Percentiles rank a stretch among this genome's conserved stretches.
These are phyloP conservation scores for Fonsecaea pedrosoi DNA, from an alignment of 2,329 filamentous ascomycete species.

Conservation along the genomic window DNA sequence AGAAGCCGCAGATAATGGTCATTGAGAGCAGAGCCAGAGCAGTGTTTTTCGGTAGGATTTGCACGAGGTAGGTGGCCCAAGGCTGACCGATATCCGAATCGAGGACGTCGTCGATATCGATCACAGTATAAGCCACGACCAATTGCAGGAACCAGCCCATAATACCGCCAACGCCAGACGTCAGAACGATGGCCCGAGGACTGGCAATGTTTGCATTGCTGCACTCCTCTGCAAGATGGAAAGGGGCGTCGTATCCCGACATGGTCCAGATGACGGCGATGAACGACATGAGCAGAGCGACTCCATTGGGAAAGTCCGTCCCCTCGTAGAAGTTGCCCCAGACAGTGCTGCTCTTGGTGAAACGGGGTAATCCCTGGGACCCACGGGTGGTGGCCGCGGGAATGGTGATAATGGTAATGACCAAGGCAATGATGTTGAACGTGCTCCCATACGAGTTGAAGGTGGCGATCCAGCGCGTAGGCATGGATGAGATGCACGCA, in stretches of 20 bases:
- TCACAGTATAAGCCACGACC: conserved; percentile 74
- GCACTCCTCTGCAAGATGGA: conserved; percentile 78
- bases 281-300: conserved; percentile 74
- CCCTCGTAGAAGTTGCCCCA: conserved; percentile 71
- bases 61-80: conserved; percentile 72
- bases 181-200: conserved; percentile 74
- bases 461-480: conserved; percentile 72
- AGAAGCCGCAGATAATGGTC: conserved; percentile 73
- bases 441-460: conserved; percentile 74
- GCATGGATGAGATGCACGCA: conserved; percentile 70
- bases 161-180: conserved; percentile 68
- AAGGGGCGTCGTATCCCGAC: conserved; percentile 71
- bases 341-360: conserved; percentile 64
- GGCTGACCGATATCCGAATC: conserved; percentile 70
- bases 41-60: conserved; percentile 66
- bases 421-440: conserved; percentile 72
- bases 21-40: conserved; percentile 68
- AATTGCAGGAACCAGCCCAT: conserved; percentile 77
- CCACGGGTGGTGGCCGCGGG: conserved; percentile 63
- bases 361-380: conserved; percentile 62
- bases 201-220: conserved; percentile 74
- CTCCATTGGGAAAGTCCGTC: conserved; percentile 71
- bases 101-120: conserved; percentile 66
- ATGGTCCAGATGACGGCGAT: conserved; percentile 73
- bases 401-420: conserved; percentile 72